Conservation (phyloP, 345 rosid species). For the Syzygium oleosum region DNA sequence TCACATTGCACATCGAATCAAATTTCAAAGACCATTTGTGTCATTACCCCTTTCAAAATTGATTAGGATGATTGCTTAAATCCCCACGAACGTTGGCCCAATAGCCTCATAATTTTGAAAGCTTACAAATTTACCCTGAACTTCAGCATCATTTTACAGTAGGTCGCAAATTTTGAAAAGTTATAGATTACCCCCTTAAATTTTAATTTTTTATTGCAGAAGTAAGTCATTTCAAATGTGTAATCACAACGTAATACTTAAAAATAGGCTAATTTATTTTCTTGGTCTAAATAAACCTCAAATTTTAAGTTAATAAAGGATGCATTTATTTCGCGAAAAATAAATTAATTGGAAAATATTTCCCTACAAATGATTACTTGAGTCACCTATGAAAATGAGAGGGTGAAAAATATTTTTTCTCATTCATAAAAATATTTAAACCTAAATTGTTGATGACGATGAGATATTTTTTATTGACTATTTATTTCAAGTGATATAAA, state of each 20-base stretch:
- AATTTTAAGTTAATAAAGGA: background rate
- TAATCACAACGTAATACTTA: background rate
- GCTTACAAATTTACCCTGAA: background rate
- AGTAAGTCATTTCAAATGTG: background rate
- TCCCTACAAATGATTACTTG: too few relatives aligned
- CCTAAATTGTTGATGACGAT: too few relatives aligned
- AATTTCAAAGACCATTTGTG: too few relatives aligned
- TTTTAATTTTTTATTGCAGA: too few relatives aligned
- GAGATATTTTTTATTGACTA: too few relatives aligned
- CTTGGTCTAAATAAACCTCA: background rate
- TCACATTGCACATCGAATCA: too few relatives aligned
- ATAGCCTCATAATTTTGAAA: background rate
- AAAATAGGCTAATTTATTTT: background rate
- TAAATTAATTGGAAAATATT: too few relatives aligned
- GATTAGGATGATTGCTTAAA: background rate
- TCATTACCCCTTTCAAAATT: background rate
- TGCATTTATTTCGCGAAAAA: too few relatives aligned
- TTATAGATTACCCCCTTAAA: background rate
- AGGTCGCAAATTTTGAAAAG: background rate
- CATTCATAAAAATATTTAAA: too few relatives aligned
- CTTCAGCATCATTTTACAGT: background rate
- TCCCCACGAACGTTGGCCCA: background rate
- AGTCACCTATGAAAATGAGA: too few relatives aligned
- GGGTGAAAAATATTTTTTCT: too few relatives aligned
- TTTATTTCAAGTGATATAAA: too few relatives aligned